Evolutionary conservation across 2,329 filamentous ascomycete species (phyloP).

Genomic region (Chrysosporium queenslandicum): DNA sequence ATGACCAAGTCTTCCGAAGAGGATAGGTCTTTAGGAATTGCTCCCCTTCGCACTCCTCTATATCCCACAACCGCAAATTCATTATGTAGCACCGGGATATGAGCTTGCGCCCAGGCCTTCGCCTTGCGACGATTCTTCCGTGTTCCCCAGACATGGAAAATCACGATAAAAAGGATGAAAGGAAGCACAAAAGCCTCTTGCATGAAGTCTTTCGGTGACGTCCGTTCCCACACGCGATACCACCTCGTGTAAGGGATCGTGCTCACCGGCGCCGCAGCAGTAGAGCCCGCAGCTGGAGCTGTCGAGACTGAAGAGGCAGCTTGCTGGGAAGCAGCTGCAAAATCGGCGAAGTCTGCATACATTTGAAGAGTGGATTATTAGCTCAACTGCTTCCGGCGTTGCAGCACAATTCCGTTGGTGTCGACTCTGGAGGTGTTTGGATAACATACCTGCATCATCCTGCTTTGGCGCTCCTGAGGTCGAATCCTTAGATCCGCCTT

Average conservation of each 20-base stretch:
- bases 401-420: neutral
- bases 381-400: neutral
- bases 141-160: conserved; percentile 72
- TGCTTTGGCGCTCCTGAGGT: conserved; percentile 27
- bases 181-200: conserved; percentile 73
- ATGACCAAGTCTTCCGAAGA: conserved; percentile 11
- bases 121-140: conserved; percentile 70
- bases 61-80: conserved; percentile 89
- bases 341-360: conserved; percentile 16
- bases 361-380: neutral
- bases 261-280: conserved; percentile 40
- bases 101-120: conserved; percentile 65
- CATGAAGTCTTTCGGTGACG: conserved; percentile 72
- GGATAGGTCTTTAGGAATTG: conserved; percentile 32
- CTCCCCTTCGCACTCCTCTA: conserved; percentile 43
- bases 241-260: conserved; percentile 73
- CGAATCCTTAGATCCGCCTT: conserved; percentile 18
- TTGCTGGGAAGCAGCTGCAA: conserved; percentile 10
- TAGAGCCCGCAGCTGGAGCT: conserved; percentile 24
- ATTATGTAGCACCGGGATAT: conserved; percentile 59
- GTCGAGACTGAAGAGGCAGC: conserved; percentile 33
- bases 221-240: conserved; percentile 94
- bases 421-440: neutral
- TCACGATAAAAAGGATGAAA: conserved; percentile 62
- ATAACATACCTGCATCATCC: conserved; percentile 13